phyloP scores from a whole-genome alignment of 2,329 filamentous ascomycete genomes.

The Aspergillus fumigatus region DNA sequence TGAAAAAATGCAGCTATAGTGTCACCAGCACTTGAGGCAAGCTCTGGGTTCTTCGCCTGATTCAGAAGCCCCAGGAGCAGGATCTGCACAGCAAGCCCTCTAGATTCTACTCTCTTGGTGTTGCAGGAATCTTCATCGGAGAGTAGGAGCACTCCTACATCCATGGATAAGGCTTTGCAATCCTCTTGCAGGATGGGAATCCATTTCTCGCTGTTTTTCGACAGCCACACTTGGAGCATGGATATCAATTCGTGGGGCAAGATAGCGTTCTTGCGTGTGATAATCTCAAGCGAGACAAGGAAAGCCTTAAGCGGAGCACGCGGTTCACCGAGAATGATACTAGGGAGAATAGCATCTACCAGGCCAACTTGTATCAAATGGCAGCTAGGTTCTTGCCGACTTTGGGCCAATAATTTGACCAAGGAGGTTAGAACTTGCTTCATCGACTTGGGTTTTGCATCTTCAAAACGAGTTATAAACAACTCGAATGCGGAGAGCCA shows the following conservation, averaged over 20 bases:
- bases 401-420: conserved; percentile 29
- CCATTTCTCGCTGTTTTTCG: conserved; percentile 29
- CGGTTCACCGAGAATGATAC: conserved; percentile 36
- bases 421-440: conserved; percentile 42
- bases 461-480: conserved; percentile 39
- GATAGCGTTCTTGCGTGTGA: conserved; percentile 36
- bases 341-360: conserved; percentile 28
- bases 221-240: conserved; percentile 30
- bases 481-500: conserved; percentile 41
- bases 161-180: conserved; percentile 26
- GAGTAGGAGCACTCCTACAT: conserved; percentile 16
- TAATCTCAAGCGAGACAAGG: conserved; percentile 32
- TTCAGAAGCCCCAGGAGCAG: conserved; percentile 29
- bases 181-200: conserved; percentile 28
- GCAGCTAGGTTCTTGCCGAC: conserved; percentile 18
- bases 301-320: conserved; percentile 36
- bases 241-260: conserved; percentile 26
- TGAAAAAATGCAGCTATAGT: conserved; percentile 26
- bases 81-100: conserved; percentile 23
- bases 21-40: conserved; percentile 26
- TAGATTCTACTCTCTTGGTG: conserved; percentile 3
- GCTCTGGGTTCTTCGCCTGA: conserved; percentile 27
- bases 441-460: conserved; percentile 42
- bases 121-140: conserved; percentile 13
- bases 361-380: conserved; percentile 20